Base-by-base conservation (phyloP, 1,284 basidiomycete species). In the Boletellus sp. region DNA sequence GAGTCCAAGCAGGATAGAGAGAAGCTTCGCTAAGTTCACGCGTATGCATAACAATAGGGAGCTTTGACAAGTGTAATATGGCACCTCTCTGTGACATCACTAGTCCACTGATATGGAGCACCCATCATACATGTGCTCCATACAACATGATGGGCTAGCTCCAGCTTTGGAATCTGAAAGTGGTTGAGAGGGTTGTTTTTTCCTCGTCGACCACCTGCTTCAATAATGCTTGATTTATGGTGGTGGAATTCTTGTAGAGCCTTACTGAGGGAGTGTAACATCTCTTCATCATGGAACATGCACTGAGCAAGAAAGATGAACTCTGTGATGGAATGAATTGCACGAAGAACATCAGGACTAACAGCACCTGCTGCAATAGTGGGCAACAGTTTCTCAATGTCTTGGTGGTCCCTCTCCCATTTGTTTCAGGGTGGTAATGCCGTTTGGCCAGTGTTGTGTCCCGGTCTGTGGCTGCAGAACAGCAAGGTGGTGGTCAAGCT, bases 291-390 rank as follows among this genome's bases (percentile, higher is more conserved):
- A 2, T 47, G 32, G 7, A 26, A 35, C 0, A 28, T 5, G 2
- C 15, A 5, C 10, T 61, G 60, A 0, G 53, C 50, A 0, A 48
- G 21, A 15, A 60, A 61, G 1, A 59, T 60, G 8, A 60, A 60
- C 6, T 60, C 52, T 0, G 57, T 60, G 1, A 61, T 54, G 0
- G 52, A 6, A 26, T 6, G 26, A 2, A 61, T 8, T 0, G 52
- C 39, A 10, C 44, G 33, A 1, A 59, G 46, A 1, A 57, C 54
- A 1, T 50, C 0, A 10, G 37, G 2, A 2, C 18, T 21, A 3
- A 58, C 35, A 4, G 44, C 50, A 2, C 49, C 52, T 3, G 30
- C 35, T 1, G 5, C 28, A 2, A 55, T 28, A 3, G 13, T 41
- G 0, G 36, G 16, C 1, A 55, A 16, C 0, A 55, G 0, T 6